phyloP scores from a whole-genome alignment of 2,329 filamentous ascomycete genomes.

The Paecilomyces formosus region DNA sequence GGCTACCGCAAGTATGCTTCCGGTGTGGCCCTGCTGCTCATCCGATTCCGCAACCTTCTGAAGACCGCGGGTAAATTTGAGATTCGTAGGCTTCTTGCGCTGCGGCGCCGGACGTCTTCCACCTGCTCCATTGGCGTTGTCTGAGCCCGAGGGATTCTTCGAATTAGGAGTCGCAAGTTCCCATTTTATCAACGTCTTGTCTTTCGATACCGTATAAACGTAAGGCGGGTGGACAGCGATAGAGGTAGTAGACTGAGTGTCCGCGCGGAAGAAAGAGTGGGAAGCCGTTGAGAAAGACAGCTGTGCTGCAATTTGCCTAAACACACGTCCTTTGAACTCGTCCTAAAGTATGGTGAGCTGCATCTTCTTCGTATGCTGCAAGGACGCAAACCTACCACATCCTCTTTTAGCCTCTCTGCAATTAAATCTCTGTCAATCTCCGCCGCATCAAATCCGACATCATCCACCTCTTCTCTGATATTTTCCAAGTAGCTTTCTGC shows the following conservation, averaged over 20 bases:
- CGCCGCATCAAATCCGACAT: conserved; percentile 83
- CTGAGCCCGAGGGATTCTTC: conserved; percentile 35
- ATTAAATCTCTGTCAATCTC: conserved; percentile 91
- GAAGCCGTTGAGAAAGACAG: conserved; percentile 62
- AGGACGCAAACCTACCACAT: conserved; percentile 51
- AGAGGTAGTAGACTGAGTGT: conserved; percentile 69
- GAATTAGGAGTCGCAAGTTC: conserved; percentile 53
- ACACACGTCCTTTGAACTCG: conserved; percentile 83
- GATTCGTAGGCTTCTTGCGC: conserved; percentile 37
- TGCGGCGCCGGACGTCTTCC: conserved; percentile 48
- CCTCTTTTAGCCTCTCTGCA: conserved; percentile 81
- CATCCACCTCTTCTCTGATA: conserved; percentile 73
- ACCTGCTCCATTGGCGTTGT: conserved; percentile 58
- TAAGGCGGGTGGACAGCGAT: conserved; percentile 73
- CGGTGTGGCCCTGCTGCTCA: conserved; percentile 65
- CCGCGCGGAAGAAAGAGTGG: conserved; percentile 68
- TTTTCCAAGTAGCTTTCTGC: conserved; percentile 92
- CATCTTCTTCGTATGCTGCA: not conserved
- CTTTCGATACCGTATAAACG: conserved; percentile 83
- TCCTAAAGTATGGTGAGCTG: conserved; percentile 39
- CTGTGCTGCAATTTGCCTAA: conserved; percentile 67
- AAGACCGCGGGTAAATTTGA: conserved; percentile 43
- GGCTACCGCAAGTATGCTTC: conserved; percentile 72
- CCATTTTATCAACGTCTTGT: conserved; percentile 83
- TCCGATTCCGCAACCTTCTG: conserved; percentile 31